Conservation (phyloP, 495 filamentous ascomycete genomes). For the Podospora fimiseda region DNA sequence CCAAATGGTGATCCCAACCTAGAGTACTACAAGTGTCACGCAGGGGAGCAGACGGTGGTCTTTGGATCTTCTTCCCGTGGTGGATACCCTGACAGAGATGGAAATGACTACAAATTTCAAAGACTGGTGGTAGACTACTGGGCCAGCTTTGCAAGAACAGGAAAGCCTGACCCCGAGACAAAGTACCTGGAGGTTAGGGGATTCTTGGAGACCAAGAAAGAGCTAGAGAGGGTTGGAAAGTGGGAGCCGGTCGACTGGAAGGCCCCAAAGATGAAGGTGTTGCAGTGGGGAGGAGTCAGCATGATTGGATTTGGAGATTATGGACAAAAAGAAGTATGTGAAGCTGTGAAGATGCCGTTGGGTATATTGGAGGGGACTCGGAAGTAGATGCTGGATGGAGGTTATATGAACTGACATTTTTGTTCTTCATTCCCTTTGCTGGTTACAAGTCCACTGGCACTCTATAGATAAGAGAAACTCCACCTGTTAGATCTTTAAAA, state of each 20-base stretch:
- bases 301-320: conserved; percentile 15
- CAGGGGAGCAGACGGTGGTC: conserved; percentile 40
- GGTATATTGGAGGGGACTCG: conserved; percentile 17
- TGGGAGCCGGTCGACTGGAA: conserved; percentile 19
- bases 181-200: conserved; percentile 17
- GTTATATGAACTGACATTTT: too few species aligned
- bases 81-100: conserved; percentile 23
- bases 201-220: conserved; percentile 15
- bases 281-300: conserved; percentile 28
- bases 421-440: too few species aligned
- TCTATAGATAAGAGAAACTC: too few species aligned
- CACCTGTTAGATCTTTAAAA: too few species aligned
- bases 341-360: conserved; percentile 16
- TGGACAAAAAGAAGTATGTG: conserved; percentile 13
- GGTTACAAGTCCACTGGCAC: too few species aligned
- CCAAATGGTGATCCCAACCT: conserved; percentile 32
- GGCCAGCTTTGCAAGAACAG: conserved; percentile 21
- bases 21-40: conserved; percentile 45
- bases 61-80: conserved; percentile 28
- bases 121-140: conserved; percentile 25
- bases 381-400: too few species aligned
- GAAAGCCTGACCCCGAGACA: conserved; percentile 21
- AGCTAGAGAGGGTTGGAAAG: conserved; percentile 12
- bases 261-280: conserved; percentile 16
- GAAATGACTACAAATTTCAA: conserved; percentile 22